These are phyloP conservation scores for Zasmidium angulare DNA, from an alignment of 2,329 filamentous ascomycete species.

Conservation along the genomic window DNA sequence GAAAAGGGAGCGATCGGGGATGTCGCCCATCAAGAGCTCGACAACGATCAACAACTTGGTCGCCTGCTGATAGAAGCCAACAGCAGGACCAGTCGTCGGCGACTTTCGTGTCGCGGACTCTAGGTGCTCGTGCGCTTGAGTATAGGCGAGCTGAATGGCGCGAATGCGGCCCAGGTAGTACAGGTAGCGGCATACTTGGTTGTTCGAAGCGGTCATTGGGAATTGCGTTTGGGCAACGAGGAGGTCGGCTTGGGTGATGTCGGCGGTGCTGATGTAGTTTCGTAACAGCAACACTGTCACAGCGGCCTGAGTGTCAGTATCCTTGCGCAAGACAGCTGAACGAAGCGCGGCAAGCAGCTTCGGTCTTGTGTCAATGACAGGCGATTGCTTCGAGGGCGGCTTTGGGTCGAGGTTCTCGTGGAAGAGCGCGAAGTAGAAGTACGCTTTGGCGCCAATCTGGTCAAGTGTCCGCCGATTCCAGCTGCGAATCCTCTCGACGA, in stretches of 20 bases:
- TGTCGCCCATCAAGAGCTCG: slow-evolving; percentile 96
- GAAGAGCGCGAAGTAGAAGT: slow-evolving; percentile 97
- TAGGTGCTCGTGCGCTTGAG: slow-evolving; percentile 91
- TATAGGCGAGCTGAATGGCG: slow-evolving; percentile 94
- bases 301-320: slow-evolving; percentile 93
- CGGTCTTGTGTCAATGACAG: slow-evolving; percentile 82
- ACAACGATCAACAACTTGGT: slow-evolving; percentile 96
- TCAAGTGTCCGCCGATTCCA: slow-evolving; percentile 93
- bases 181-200: slow-evolving; percentile 94
- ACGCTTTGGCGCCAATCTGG: slow-evolving; percentile 89
- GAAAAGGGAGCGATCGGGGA: slow-evolving; percentile 92
- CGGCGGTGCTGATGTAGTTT: slow-evolving; percentile 93
- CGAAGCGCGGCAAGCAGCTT: slow-evolving; percentile 83
- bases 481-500: slow-evolving; percentile 81
- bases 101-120: slow-evolving; percentile 93
- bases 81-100: slow-evolving; percentile 81
- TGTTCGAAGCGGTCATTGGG: slow-evolving; percentile 90
- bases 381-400: slow-evolving; percentile 83
- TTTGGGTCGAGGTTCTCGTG: slow-evolving; percentile 86
- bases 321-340: slow-evolving; percentile 94
- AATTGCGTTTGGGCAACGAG: slow-evolving; percentile 95
- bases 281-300: slow-evolving; percentile 93
- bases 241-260: slow-evolving; percentile 94
- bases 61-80: slow-evolving; percentile 92
- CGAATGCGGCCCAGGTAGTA: slow-evolving; percentile 97